Evolutionary conservation across 805 yeast genomes (phyloP), one percentile per base, ranked within the genome.

Genomic region (Pichia thaimueangensis): DNA sequence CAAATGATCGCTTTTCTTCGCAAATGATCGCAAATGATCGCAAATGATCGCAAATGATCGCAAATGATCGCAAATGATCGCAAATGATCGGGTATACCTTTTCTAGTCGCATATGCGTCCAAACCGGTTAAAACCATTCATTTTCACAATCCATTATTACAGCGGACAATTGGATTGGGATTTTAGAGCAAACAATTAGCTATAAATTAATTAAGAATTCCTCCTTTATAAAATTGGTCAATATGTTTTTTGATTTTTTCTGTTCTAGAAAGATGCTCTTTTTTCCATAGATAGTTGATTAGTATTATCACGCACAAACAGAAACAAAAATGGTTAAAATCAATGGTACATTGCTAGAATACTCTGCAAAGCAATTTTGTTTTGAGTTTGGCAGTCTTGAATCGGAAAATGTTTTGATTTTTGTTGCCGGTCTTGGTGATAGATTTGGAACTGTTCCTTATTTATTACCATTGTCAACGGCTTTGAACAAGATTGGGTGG

Each of bases 381-480:
- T 37, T 37, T 29, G 40, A 37, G 15, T 37, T 29, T 29, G 40
- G 34, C 11, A 37, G n/a, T 21, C 7, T 35, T 6, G 16, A 35
- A 35, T 22, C 39, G 2, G 20, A 64, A 1, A 78, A 84, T 37
- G 80, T 79, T 0, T 51, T 87, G 0, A 52, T 87, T 3, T 82
- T 86, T 53, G 68, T 86, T 22, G 94, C 83, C 7, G 95, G 95
- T 0, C 63, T 86, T 20, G 65, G 73, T 10, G 86, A 84, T 55
- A 89, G 89, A 0, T 60, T 82, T 16, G 54, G 77, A 33, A 76
- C 85, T 0, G 87, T 85, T 1, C 87, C 86, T 1, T 86, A 82
- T 55, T 61, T 79, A 7, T 55, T 53, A 6, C 58, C 83, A 42
- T 73, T 78, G 0, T 37, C 80, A 0, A 45, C 52, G 13, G 55